Evolutionary conservation across 352 stramenopile species (phyloP).

Genomic region (Phytophthora syringae): DNA sequence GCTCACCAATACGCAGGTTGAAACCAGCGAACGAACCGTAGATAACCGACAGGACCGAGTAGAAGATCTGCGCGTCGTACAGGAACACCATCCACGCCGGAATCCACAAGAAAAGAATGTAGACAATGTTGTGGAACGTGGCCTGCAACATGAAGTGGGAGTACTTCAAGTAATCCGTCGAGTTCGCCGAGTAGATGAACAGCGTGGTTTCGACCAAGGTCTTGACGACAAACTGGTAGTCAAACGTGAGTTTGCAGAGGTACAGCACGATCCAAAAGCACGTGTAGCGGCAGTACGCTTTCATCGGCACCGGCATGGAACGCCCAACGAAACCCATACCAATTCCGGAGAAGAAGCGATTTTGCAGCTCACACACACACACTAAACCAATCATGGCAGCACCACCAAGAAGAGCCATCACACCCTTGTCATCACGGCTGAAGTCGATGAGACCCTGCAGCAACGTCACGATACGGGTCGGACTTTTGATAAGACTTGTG

Average conservation of each 20-base stretch:
- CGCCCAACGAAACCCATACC: conserved; percentile 79
- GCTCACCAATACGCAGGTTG: conserved; percentile 83
- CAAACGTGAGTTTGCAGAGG: conserved; percentile 80
- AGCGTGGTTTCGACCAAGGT: conserved; percentile 83
- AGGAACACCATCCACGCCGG: conserved; percentile 87
- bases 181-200: conserved; percentile 79
- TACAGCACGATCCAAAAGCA: conserved; percentile 88
- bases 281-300: conserved; percentile 76
- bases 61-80: conserved; percentile 89
- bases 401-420: conserved; percentile 44
- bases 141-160: conserved; percentile 87
- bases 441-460: conserved; percentile 62
- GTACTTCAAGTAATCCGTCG: conserved; percentile 75
- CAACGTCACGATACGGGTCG: conserved; percentile 52
- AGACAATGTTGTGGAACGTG: conserved; percentile 81
- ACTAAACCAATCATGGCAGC: conserved; percentile 69
- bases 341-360: conserved; percentile 77
- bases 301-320: conserved; percentile 78
- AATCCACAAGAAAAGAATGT: conserved; percentile 84
- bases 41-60: conserved; percentile 79
- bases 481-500: conserved; percentile 65
- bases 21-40: conserved; percentile 85
- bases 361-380: conserved; percentile 70
- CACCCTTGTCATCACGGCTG: conserved; percentile 36
- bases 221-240: conserved; percentile 89